A percentile compares a stretch with the other conserved stretches of the same genome.
These are phyloP conservation scores for Aurantiochytrium sp. DNA, from an alignment of 108 stramenopile genomes.

Conservation along the genomic window DNA sequence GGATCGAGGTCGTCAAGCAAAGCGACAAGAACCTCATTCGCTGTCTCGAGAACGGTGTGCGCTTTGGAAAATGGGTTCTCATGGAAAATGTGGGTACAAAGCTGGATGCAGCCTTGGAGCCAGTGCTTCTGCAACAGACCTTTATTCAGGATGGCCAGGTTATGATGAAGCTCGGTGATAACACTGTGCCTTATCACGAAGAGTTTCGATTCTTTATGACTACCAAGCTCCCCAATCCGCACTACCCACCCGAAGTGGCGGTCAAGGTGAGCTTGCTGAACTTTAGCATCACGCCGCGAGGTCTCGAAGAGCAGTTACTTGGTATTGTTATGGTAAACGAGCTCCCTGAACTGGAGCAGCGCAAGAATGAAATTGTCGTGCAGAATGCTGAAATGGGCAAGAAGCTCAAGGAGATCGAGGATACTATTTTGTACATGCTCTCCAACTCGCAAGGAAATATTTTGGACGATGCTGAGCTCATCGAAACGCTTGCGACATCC, in stretches of 20 bases:
- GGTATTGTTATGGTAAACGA: constrained; percentile 51
- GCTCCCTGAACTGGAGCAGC: constrained; percentile 52
- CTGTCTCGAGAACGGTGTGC: constrained; percentile 53
- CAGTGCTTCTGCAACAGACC: constrained; percentile 56
- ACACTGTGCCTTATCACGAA: constrained; percentile 56
- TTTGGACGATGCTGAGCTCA: constrained; percentile 42
- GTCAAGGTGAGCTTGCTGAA: constrained; percentile 52
- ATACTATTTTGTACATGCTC: constrained; percentile 46
- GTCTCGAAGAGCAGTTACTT: constrained; percentile 51
- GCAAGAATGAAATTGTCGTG: constrained; percentile 44
- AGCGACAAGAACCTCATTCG: constrained; percentile 54
- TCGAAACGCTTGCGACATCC: constrained; percentile 46
- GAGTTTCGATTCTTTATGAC: constrained; percentile 54
- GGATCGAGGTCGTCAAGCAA: constrained; percentile 54
- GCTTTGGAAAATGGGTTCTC: constrained; percentile 62
- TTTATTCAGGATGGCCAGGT: constrained; percentile 61
- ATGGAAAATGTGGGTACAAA: constrained; percentile 57
- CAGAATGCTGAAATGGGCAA: constrained; percentile 24
- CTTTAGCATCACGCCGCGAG: constrained; percentile 53
- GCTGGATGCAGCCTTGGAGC: constrained; percentile 60
- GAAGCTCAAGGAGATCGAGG: constrained; percentile 53
- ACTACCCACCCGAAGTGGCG: constrained; percentile 50
- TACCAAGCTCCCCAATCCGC: constrained; percentile 48
- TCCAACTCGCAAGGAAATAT: constrained; percentile 49
- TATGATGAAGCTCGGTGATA: constrained; percentile 63